These are phyloP conservation scores for Backusella psychrophila DNA, from an alignment of 192 early-diverging fungal genomes.

Conservation along the genomic window DNA sequence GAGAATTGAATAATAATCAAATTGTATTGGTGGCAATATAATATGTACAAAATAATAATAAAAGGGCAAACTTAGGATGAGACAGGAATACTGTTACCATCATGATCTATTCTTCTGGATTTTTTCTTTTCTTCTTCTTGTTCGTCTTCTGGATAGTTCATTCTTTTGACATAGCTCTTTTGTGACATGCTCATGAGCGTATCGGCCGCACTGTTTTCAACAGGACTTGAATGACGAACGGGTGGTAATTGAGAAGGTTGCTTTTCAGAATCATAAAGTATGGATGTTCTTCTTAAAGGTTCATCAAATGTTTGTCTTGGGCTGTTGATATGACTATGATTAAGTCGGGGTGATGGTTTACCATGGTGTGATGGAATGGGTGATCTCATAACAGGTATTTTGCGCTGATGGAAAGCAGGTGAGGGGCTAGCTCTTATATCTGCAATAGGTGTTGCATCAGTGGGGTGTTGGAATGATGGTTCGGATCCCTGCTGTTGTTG, in stretches of 20 bases:
- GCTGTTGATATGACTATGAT: background rate
- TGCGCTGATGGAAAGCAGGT: background rate
- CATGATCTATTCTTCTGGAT: background rate
- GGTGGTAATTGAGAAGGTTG: background rate
- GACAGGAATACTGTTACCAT: slow-evolving; percentile 11
- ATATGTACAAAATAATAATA: background rate
- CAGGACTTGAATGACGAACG: background rate
- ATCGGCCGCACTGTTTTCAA: slow-evolving; percentile 11
- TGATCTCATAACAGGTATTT: slow-evolving; percentile 11
- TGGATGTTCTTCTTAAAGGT: slow-evolving; percentile 16
- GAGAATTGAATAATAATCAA: slow-evolving; percentile 39
- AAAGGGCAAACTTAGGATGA: background rate
- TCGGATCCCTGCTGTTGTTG: background rate
- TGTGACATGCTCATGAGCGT: slow-evolving; percentile 10
- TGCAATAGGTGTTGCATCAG: background rate
- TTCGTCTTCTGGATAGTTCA: background rate
- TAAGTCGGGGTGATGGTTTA: background rate
- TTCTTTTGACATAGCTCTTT: slow-evolving; percentile 8
- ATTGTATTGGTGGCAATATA: slow-evolving; percentile 21
- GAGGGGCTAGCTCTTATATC: background rate
- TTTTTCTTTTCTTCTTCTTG: slow-evolving; percentile 4
- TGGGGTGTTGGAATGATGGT: background rate
- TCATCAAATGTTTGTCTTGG: background rate
- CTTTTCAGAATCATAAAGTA: slow-evolving; percentile 13
- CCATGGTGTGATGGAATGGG: slow-evolving; percentile 6